These are phyloP conservation scores for Allomyces arbusculus DNA, from an alignment of 192 early-diverging fungal genomes.

Conservation along the genomic window DNA sequence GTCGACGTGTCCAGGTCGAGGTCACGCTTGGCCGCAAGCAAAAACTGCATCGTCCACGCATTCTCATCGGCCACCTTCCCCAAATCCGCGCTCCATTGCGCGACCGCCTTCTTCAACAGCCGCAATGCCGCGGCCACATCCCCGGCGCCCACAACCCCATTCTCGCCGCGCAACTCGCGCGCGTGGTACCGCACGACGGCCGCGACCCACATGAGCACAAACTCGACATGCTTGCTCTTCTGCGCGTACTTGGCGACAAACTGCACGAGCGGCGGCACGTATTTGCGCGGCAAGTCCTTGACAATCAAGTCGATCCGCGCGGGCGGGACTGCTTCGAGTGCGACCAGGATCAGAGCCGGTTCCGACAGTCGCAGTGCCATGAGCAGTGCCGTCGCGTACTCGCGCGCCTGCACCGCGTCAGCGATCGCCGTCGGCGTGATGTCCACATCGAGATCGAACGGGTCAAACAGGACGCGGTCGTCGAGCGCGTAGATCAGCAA, in stretches of 20 bases:
- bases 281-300: constrained; percentile 65
- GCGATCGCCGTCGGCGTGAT: constrained; percentile 76
- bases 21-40: not conserved
- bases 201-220: constrained; percentile 65
- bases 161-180: constrained; percentile 18
- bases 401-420: constrained; percentile 47
- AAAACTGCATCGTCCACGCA: not conserved
- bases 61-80: not conserved
- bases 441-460: constrained; percentile 92
- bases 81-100: not conserved
- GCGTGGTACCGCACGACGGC: constrained; percentile 56
- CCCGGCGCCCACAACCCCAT: constrained; percentile 1
- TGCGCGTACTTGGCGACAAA: constrained; percentile 69
- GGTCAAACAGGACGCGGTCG: constrained; percentile 81
- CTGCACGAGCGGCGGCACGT: constrained; percentile 62
- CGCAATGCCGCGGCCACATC: not conserved
- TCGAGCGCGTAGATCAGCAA: constrained; percentile 89
- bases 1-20: not conserved
- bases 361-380: constrained; percentile 93
- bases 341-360: constrained; percentile 43
- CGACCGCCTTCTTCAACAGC: not conserved
- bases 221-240: constrained; percentile 62
- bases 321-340: constrained; percentile 63
- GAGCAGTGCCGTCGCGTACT: constrained; percentile 71
- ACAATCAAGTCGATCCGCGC: constrained; percentile 51